phyloP scores from a whole-genome alignment of 1,139 yeast species.

The Eremothecium cymbalariae region DNA sequence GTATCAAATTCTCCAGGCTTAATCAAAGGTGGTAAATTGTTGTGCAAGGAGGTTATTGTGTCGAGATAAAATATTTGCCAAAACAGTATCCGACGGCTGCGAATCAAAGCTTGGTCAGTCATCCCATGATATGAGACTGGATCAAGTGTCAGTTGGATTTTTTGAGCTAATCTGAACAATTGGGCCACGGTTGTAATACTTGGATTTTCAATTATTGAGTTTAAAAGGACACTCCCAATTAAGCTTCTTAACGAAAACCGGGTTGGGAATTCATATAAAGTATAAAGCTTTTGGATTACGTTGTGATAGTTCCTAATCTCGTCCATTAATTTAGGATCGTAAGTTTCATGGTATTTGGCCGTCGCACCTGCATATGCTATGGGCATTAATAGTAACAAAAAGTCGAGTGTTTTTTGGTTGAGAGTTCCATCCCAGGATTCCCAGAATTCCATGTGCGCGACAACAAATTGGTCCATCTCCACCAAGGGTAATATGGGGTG shows the following conservation, averaged over 20 bases:
- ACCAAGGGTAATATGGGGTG: conserved; percentile 48
- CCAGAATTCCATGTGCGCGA: conserved; percentile 48
- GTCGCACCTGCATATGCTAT: conserved; percentile 47
- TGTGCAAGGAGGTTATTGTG: conserved; percentile 49
- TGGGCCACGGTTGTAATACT: conserved; percentile 33
- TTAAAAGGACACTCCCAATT: conserved; percentile 45
- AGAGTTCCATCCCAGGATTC: conserved; percentile 13
- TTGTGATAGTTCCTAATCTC: conserved; percentile 34
- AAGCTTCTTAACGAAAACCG: conserved; percentile 42
- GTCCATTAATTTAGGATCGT: conserved; percentile 27
- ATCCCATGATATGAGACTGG: conserved; percentile 46
- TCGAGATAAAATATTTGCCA: conserved; percentile 60
- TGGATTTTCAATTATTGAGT: conserved; percentile 50
- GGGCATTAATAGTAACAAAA: conserved; percentile 43
- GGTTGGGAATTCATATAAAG: conserved; percentile 46
- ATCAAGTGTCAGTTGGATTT: conserved; percentile 50
- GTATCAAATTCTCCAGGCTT: conserved; percentile 50
- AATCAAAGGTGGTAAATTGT: conserved; percentile 51
- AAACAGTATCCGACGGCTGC: conserved; percentile 51
- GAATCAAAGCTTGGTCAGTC: conserved; percentile 41
- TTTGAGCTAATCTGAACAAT: conserved; percentile 45
- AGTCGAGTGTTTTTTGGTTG: conserved; percentile 27
- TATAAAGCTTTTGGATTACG: conserved; percentile 42
- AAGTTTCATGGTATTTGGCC: conserved; percentile 46
- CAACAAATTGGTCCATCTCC: conserved; percentile 36